Conservation (phyloP, 2,329 filamentous ascomycete species). For the Westerdykella aurantiaca region DNA sequence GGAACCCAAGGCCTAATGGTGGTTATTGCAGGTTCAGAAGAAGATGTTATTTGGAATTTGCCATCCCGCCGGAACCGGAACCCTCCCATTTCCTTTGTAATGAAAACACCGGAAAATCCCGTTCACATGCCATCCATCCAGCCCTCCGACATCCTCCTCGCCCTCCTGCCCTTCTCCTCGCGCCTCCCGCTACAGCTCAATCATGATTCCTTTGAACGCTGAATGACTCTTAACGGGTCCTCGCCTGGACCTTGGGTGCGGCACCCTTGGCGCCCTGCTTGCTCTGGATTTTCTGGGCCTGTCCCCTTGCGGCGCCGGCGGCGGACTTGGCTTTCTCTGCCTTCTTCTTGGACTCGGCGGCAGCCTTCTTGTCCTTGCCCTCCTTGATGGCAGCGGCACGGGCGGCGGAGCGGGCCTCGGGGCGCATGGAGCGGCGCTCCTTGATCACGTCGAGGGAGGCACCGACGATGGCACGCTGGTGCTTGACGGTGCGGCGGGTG, state of each 20-base stretch:
- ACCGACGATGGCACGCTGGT: conserved; percentile 98
- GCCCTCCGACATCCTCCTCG: too few species aligned
- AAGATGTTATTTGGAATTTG: neutral
- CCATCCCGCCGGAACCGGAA: neutral
- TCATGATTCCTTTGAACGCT: neutral
- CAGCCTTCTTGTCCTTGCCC: conserved; percentile 97
- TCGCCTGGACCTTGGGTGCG: conserved; percentile 76
- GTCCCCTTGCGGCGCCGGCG: conserved; percentile 66
- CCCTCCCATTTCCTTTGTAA: neutral
- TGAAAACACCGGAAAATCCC: neutral
- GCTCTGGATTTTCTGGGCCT: conserved; percentile 74
- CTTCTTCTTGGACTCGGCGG: conserved; percentile 88
- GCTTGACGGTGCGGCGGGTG: conserved; percentile 94
- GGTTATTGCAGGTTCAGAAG: neutral
- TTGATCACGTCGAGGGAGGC: conserved; percentile 99
- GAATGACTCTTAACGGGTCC: conserved; percentile 63
- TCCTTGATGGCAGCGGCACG: conserved; percentile 89
- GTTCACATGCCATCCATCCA: too few species aligned
- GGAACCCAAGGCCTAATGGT: conserved; percentile 1
- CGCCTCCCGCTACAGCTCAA: neutral
- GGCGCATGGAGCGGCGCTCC: conserved; percentile 92
- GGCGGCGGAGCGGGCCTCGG: conserved; percentile 89
- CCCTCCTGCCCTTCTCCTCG: neutral
- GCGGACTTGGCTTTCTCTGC: conserved; percentile 97
- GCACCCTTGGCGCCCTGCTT: conserved; percentile 97